These are phyloP conservation scores for Citrus reticulata DNA, from an alignment of 345 rosid species.

Conservation along the genomic window DNA sequence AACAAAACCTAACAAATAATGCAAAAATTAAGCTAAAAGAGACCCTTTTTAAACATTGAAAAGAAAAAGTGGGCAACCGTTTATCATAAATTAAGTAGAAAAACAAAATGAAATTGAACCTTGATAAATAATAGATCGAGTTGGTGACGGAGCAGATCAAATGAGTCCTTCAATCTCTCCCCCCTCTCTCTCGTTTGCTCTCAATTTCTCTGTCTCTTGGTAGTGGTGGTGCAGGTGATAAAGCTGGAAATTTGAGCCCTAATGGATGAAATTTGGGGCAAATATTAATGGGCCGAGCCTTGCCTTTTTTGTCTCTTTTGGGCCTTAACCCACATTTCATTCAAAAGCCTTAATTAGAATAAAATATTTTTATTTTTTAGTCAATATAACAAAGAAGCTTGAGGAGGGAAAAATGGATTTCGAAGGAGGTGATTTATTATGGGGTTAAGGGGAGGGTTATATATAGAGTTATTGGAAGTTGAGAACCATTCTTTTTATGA, in stretches of 20 bases:
- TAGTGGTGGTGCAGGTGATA: constrained; percentile 9
- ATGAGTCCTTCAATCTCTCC: background rate
- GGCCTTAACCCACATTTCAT: background rate
- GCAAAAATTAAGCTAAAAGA: background rate
- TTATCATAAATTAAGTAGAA: background rate
- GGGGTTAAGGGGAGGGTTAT: background rate
- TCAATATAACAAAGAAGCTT: too few species aligned
- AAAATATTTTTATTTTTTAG: too few species aligned
- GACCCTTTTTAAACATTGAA: background rate
- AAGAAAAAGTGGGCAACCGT: background rate
- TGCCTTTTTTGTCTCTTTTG: background rate
- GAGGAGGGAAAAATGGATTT: background rate
- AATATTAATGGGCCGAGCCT: background rate
- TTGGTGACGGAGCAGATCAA: background rate
- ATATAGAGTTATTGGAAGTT: background rate
- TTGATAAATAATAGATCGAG: constrained; percentile 1
- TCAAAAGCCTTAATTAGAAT: background rate
- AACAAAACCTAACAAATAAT: background rate
- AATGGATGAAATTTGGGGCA: constrained; percentile 6
- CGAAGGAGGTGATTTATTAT: background rate
- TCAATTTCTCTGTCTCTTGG: background rate
- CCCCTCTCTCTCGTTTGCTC: background rate
- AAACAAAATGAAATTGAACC: background rate
- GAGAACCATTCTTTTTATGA: background rate
- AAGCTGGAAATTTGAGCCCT: constrained; percentile 3